Percentiles rank a stretch among this genome's conserved stretches.
phyloP scores from a whole-genome alignment of 495 filamentous ascomycete species.

The Annulohypoxylon maeteangense region DNA sequence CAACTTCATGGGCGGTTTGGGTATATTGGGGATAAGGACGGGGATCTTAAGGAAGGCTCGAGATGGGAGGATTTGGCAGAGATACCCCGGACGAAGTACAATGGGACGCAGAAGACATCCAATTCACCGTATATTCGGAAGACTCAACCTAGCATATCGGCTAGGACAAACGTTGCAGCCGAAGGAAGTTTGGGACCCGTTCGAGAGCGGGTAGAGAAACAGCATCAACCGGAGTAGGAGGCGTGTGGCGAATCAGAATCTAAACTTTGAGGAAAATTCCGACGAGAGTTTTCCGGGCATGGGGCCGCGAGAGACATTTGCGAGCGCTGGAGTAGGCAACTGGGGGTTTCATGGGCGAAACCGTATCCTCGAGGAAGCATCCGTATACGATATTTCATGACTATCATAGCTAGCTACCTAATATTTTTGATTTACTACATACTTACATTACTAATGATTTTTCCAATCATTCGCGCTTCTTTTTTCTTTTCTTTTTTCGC shows the following conservation, averaged over 20 bases:
- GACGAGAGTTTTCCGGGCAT: constrained; percentile 25
- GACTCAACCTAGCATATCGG: constrained; percentile 27
- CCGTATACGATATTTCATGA: constrained; percentile 43
- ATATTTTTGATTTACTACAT: constrained; percentile 33
- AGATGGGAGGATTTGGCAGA: constrained; percentile 33
- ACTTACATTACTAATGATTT: constrained; percentile 36
- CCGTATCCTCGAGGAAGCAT: constrained; percentile 17
- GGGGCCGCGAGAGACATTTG: constrained; percentile 31
- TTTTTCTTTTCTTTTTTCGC: background rate
- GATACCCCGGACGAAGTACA: constrained; percentile 38
- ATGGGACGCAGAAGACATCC: constrained; percentile 4
- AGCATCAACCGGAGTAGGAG: constrained; percentile 13
- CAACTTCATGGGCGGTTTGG: constrained; percentile 30
- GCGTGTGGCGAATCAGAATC: constrained; percentile 28
- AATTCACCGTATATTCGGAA: constrained; percentile 33
- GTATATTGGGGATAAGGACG: constrained; percentile 29
- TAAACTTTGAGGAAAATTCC: background rate
- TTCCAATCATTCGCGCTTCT: constrained; percentile 17
- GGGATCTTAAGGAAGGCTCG: constrained; percentile 17
- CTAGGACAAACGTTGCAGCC: constrained; percentile 41
- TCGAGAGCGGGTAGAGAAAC: constrained; percentile 20
- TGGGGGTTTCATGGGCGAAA: constrained; percentile 13
- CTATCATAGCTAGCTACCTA: constrained; percentile 19
- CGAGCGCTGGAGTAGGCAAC: constrained; percentile 11
- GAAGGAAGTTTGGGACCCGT: constrained; percentile 25